A percentile compares a stretch with the other conserved stretches of the same genome.
Conservation (phyloP, 306 rosid species). For the Cicer pinnatifidum region DNA sequence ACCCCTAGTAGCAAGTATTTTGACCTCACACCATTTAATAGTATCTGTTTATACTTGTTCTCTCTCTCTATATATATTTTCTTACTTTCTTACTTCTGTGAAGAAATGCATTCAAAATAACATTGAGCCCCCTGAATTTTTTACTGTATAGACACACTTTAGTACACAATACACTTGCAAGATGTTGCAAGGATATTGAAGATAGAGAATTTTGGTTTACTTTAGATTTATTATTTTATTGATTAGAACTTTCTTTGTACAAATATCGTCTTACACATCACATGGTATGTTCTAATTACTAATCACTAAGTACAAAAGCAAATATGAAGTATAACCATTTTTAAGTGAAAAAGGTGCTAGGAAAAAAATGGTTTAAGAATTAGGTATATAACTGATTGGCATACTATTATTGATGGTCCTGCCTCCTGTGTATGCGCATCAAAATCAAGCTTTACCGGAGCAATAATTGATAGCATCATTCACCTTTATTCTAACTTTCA, state of each 20-base stretch:
- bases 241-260: background rate
- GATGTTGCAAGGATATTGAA: slow-evolving; percentile 7
- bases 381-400: background rate
- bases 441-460: background rate
- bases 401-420: background rate
- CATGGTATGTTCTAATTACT: background rate
- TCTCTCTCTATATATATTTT: background rate
- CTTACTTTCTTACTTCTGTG: slow-evolving; percentile 28
- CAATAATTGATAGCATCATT: slow-evolving; percentile 21
- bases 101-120: slow-evolving; percentile 42
- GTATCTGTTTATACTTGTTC: slow-evolving; percentile 22
- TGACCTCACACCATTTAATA: slow-evolving; percentile 32
- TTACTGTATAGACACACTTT: slow-evolving; percentile 52
- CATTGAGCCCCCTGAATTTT: slow-evolving; percentile 37
- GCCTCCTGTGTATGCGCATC: background rate
- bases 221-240: background rate
- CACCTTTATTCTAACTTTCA: slow-evolving; percentile 9
- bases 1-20: slow-evolving; percentile 45
- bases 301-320: background rate
- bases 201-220: slow-evolving; percentile 31
- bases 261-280: background rate
- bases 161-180: slow-evolving; percentile 42
- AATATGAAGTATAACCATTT: background rate
- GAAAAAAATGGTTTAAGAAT: background rate
- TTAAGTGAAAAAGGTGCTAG: background rate